Evolutionary conservation across 1,139 yeast genomes (phyloP), one percentile per base, ranked within the genome.

Genomic region (Pichia sp.): DNA sequence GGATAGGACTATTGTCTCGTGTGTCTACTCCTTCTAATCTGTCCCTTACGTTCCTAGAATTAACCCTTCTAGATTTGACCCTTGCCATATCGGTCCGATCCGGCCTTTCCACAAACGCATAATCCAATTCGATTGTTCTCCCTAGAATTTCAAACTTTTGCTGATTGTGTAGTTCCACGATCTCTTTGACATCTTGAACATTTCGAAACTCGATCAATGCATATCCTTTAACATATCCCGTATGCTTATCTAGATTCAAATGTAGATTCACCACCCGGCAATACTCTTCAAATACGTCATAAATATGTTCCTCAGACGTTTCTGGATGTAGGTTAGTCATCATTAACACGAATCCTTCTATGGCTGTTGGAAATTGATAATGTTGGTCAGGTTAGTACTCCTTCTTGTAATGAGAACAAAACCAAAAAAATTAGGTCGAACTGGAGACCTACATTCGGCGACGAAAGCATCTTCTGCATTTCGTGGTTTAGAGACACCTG

Each of bases 291-390:
- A 76, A 75, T 34, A 66, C 63, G 54, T 76, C 80, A 8, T 61
- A 60, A 6, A 76, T 60, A 47, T 75, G 78, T 51, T 76, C 80
- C 53, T 77, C 81, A 8, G 74, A 63, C 3, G 76, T 73, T 59
- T 77, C 81, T 45, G 75, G 78, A 55, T 77, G 78, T 15, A 77
- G 56, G 47, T 75, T 75, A 0, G 72, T 65, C 7, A 69, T 75
- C 7, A 76, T 63, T 2, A 77, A 47, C 8, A 76, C 70, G 70
- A 76, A 76, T 23, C 80, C 81, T 60, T 75, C 79, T 1, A 76
- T 57, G 2, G 75, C 73, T 63, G 58, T 53, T 19, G 23, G 23
- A 19, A 19, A 19, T 19, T 2, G 23, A 19, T 19, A 19, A 19
- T 19, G 23, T 19, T 19, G 23, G 23, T 19, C 23, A 19, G 23